These are phyloP conservation scores for Cyathus pygmaeus DNA, from an alignment of 1,284 basidiomycete species.

Conservation along the genomic window DNA sequence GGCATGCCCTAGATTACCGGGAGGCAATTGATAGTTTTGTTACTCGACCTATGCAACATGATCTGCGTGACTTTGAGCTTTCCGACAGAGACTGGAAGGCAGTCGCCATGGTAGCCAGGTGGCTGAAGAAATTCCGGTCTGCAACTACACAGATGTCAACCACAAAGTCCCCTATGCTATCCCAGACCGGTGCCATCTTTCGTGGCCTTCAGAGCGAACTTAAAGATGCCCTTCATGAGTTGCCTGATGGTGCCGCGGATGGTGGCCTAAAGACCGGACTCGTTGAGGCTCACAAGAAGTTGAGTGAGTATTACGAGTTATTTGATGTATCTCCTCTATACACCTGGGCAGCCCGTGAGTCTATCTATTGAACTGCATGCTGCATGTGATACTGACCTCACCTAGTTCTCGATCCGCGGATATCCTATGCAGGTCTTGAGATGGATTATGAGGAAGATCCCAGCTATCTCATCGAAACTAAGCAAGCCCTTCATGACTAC, in stretches of 20 bases:
- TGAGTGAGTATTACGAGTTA: slow-evolving; percentile 22
- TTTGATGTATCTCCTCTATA: slow-evolving; percentile 23
- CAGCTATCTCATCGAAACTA: neutral
- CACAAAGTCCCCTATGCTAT: slow-evolving; percentile 25
- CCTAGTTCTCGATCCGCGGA: neutral
- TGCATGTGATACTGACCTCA: too few species aligned
- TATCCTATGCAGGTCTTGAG: neutral
- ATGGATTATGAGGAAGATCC: neutral
- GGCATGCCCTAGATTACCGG: neutral
- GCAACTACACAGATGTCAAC: too few species aligned
- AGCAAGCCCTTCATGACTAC: neutral
- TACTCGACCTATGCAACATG: neutral
- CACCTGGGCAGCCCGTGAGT: slow-evolving; percentile 9
- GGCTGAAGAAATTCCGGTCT: neutral
- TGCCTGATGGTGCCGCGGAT: neutral
- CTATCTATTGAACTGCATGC: too few species aligned
- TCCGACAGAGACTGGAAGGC: neutral
- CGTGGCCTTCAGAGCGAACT: slow-evolving; percentile 19
- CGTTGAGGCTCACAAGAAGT: slow-evolving; percentile 15
- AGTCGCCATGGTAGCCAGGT: neutral
- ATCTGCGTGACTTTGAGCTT: neutral
- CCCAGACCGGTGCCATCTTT: slow-evolving; percentile 17
- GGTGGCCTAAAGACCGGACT: slow-evolving; percentile 4
- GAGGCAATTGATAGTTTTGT: neutral
- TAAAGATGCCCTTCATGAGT: neutral